These are phyloP conservation scores for Limnomonas spitsbergensis DNA, from an alignment of 139 green algal species.

Conservation along the genomic window DNA sequence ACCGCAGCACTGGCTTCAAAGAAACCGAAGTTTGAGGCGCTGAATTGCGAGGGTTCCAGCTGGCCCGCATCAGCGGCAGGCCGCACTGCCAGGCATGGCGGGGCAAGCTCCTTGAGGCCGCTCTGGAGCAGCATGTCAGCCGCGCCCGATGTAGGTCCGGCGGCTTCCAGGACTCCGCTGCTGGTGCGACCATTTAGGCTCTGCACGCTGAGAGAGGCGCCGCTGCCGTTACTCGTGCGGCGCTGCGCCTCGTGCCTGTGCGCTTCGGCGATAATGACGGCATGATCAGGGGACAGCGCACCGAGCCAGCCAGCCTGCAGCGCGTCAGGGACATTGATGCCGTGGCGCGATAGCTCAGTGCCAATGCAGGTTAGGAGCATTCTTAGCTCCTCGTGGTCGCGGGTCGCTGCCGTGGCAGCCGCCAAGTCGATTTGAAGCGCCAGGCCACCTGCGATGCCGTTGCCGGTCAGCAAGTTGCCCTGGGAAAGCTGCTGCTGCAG, in stretches of 20 bases:
- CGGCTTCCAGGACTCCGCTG: neutral
- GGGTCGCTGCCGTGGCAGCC: neutral
- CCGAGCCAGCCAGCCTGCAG: slow-evolving; percentile 32
- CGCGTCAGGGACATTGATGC: slow-evolving; percentile 31
- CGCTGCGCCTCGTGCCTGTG: slow-evolving; percentile 21
- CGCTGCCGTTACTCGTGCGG: too few species aligned
- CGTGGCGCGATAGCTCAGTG: slow-evolving; percentile 26
- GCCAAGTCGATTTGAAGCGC: neutral
- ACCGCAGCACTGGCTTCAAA: neutral
- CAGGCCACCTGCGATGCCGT: too few species aligned
- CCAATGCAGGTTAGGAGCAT: slow-evolving; percentile 27
- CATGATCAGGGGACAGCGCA: slow-evolving; percentile 21
- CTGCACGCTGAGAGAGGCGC: neutral
- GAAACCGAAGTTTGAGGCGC: neutral
- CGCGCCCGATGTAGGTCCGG: neutral
- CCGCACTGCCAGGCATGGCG: neutral
- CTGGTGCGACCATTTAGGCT: neutral
- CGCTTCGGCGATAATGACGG: slow-evolving; percentile 22
- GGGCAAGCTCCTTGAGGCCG: neutral
- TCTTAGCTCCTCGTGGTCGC: slow-evolving; percentile 16
- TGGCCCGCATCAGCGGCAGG: neutral
- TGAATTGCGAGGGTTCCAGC: neutral
- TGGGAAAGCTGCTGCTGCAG: too few species aligned
- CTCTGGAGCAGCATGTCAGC: neutral
- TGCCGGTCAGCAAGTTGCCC: too few species aligned